phyloP scores from a whole-genome alignment of 1,284 basidiomycete species.

The Ganoderma resinaceum region DNA sequence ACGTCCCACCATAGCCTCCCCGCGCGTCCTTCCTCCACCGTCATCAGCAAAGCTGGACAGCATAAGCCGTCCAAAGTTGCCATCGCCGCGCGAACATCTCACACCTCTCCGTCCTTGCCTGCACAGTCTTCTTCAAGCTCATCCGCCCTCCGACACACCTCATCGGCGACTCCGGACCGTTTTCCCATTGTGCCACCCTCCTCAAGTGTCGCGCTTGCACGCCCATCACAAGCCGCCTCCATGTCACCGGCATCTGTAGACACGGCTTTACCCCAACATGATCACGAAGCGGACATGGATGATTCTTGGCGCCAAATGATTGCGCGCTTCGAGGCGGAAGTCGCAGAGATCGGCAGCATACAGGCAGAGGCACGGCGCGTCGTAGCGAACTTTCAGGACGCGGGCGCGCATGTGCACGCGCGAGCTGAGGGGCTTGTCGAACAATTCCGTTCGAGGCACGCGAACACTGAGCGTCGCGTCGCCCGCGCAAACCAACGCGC shows the following conservation, averaged over 20 bases:
- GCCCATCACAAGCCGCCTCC: background rate
- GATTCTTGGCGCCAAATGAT: conserved; percentile 12
- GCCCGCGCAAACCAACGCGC: conserved; percentile 2
- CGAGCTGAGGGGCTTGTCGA: conserved; percentile 16
- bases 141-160: background rate
- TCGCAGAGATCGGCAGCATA: conserved; percentile 5
- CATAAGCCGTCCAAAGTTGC: background rate
- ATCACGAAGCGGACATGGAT: conserved; percentile 7
- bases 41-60: background rate
- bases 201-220: background rate
- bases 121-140: background rate
- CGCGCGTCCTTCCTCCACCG: background rate
- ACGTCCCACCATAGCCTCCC: background rate
- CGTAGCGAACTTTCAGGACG: conserved; percentile 18
- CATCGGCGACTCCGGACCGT: background rate
- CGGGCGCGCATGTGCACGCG: conserved; percentile 18
- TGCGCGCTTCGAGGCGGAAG: conserved; percentile 12
- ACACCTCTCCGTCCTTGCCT: background rate
- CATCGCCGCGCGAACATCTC: background rate
- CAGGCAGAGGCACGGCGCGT: conserved; percentile 16
- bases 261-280: background rate
- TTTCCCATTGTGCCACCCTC: background rate
- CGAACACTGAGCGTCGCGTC: conserved; percentile 12
- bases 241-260: background rate
- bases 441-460: background rate